These are phyloP conservation scores for Paramyrothecium roridum DNA, from an alignment of 2,329 filamentous ascomycete genomes.

Conservation along the genomic window DNA sequence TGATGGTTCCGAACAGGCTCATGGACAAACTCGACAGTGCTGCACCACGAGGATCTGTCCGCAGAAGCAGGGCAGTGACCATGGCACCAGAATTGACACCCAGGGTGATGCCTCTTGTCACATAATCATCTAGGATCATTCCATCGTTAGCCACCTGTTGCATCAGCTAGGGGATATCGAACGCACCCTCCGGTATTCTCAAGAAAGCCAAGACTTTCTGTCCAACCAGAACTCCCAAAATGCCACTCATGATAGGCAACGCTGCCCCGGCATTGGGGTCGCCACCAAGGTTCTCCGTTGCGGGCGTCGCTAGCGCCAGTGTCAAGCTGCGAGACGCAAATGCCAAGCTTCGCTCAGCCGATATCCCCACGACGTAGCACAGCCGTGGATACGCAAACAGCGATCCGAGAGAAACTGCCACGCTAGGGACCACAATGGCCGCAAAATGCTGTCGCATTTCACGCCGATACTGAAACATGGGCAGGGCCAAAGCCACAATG, in stretches of 20 bases:
- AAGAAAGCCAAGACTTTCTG: slow-evolving; percentile 43
- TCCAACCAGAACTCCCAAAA: slow-evolving; percentile 55
- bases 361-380: slow-evolving; percentile 53
- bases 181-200: slow-evolving; percentile 49
- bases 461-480: slow-evolving; percentile 58
- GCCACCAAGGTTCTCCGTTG: slow-evolving; percentile 53
- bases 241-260: slow-evolving; percentile 57
- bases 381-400: slow-evolving; percentile 56
- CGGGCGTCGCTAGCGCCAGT: slow-evolving; percentile 56
- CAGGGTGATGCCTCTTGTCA: slow-evolving; percentile 59
- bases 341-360: slow-evolving; percentile 46
- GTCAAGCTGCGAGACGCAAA: slow-evolving; percentile 57
- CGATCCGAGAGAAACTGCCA: slow-evolving; percentile 47
- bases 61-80: slow-evolving; percentile 53
- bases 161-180: background rate
- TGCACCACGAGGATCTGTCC: slow-evolving; percentile 55
- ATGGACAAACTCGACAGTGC: slow-evolving; percentile 58
- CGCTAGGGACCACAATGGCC: slow-evolving; percentile 51
- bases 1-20: slow-evolving; percentile 59
- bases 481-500: slow-evolving; percentile 57
- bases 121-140: slow-evolving; percentile 50
- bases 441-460: slow-evolving; percentile 52
- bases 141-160: background rate
- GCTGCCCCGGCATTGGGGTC: slow-evolving; percentile 54
- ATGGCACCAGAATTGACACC: slow-evolving; percentile 60